phyloP scores from a whole-genome alignment of 139 green algal genomes.

The Tetradesmus obliquus region DNA sequence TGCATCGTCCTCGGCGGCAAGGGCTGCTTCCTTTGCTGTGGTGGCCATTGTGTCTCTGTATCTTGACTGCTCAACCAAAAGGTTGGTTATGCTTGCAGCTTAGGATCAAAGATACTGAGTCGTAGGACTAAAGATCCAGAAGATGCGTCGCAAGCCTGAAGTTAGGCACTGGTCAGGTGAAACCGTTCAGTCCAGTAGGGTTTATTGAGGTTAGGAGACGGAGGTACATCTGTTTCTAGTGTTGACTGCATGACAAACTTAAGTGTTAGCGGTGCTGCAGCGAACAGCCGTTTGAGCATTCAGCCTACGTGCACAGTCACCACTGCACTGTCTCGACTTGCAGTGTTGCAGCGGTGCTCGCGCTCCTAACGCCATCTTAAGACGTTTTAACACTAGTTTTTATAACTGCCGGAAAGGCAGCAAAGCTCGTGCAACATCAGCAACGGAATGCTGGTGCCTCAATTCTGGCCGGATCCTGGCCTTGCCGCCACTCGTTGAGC shows the following conservation, averaged over 20 bases:
- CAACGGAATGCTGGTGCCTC: neutral
- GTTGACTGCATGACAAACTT: neutral
- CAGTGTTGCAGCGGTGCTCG: too few species aligned
- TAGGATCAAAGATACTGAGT: neutral
- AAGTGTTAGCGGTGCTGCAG: neutral
- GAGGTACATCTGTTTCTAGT: neutral
- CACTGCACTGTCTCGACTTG: neutral
- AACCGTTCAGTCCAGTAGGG: neutral
- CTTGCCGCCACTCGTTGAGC: neutral
- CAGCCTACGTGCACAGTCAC: neutral
- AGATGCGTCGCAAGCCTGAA: neutral
- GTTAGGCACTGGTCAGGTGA: neutral
- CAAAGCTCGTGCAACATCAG: neutral
- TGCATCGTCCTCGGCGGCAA: neutral
- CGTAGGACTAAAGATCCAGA: neutral
- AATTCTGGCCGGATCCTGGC: neutral
- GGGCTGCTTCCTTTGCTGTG: neutral
- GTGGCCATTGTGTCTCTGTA: conserved; percentile 3
- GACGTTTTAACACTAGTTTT: too few species aligned
- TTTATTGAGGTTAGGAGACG: neutral
- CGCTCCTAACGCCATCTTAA: too few species aligned
- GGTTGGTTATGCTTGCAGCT: neutral
- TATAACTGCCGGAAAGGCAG: too few species aligned
- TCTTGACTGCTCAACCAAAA: too few species aligned
- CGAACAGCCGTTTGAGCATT: neutral